These are phyloP conservation scores for Candida piceae DNA, from an alignment of 805 yeast genomes.

Conservation along the genomic window DNA sequence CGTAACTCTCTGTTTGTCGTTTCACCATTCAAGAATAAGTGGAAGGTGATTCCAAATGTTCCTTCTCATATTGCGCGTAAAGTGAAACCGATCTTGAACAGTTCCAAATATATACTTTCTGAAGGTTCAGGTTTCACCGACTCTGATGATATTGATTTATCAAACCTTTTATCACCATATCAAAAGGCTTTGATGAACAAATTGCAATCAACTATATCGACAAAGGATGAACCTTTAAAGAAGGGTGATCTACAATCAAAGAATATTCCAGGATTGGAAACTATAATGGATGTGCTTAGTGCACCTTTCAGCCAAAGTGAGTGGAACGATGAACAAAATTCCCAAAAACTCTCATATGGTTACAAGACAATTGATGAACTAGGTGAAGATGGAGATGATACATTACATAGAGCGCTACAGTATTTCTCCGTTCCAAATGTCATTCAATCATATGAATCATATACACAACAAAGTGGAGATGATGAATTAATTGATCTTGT, in stretches of 20 bases:
- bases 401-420: slow-evolving; percentile 55
- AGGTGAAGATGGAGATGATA: slow-evolving; percentile 86
- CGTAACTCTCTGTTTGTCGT: slow-evolving; percentile 74
- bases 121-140: not conserved
- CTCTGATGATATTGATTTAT: slow-evolving; percentile 3
- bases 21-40: slow-evolving; percentile 77
- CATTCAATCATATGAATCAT: slow-evolving; percentile 45
- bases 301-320: too few species aligned
- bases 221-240: not conserved
- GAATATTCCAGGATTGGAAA: not conserved
- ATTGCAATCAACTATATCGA: not conserved
- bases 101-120: slow-evolving; percentile 35
- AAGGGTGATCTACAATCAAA: not conserved
- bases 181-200: slow-evolving; percentile 19
- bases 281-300: not conserved
- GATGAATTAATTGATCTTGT: slow-evolving; percentile 56
- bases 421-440: slow-evolving; percentile 74
- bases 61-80: slow-evolving; percentile 53
- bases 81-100: slow-evolving; percentile 54
- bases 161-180: slow-evolving; percentile 17
- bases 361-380: slow-evolving; percentile 79
- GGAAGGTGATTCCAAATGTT: slow-evolving; percentile 60
- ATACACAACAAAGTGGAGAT: slow-evolving; percentile 12
- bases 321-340: too few species aligned
- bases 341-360: slow-evolving; percentile 49